phyloP scores from a whole-genome alignment of 176 grass and related monocot genomes.

The Canna indica region DNA sequence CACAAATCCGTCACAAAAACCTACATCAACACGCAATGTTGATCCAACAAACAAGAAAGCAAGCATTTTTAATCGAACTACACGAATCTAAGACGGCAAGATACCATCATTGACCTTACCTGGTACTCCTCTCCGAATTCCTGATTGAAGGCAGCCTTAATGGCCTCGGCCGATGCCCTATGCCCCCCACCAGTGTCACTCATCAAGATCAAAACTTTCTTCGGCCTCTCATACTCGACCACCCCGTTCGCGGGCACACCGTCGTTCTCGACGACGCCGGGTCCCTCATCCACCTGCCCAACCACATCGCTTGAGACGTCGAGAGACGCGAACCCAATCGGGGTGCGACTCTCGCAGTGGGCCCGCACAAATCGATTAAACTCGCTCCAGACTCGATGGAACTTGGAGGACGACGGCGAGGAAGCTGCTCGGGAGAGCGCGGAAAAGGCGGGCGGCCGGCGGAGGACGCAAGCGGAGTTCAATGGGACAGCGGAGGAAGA shows the following conservation, averaged over 20 bases:
- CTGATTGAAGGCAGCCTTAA: slow-evolving; percentile 70
- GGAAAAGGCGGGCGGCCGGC: not conserved
- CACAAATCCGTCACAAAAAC: slow-evolving; percentile 93
- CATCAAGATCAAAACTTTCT: slow-evolving; percentile 94
- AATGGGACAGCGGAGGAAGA: not conserved
- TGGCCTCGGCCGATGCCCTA: slow-evolving; percentile 84
- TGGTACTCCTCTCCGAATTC: slow-evolving; percentile 87
- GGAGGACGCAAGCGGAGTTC: not conserved
- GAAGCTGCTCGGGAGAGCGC: too few relatives aligned
- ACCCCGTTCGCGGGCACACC: slow-evolving; percentile 15
- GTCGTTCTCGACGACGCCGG: slow-evolving; percentile 22
- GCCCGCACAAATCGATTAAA: slow-evolving; percentile 52
- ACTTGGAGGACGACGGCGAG: slow-evolving; percentile 8
- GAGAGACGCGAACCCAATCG: slow-evolving; percentile 64
- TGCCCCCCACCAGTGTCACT: slow-evolving; percentile 94
- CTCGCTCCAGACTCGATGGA: slow-evolving; percentile 43
- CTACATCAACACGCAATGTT: slow-evolving; percentile 20
- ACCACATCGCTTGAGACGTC: slow-evolving; percentile 17
- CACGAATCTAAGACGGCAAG: not conserved
- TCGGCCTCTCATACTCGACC: slow-evolving; percentile 28
- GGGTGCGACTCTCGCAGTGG: slow-evolving; percentile 52
- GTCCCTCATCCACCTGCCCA: slow-evolving; percentile 17
- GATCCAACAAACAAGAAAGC: not conserved
- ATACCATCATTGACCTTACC: slow-evolving; percentile 15
- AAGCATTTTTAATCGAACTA: not conserved